Percentiles rank a stretch among this genome's conserved stretches.
Conservation (phyloP, 176 grass and related monocot genomes). For the Oropetium thomaeum region DNA sequence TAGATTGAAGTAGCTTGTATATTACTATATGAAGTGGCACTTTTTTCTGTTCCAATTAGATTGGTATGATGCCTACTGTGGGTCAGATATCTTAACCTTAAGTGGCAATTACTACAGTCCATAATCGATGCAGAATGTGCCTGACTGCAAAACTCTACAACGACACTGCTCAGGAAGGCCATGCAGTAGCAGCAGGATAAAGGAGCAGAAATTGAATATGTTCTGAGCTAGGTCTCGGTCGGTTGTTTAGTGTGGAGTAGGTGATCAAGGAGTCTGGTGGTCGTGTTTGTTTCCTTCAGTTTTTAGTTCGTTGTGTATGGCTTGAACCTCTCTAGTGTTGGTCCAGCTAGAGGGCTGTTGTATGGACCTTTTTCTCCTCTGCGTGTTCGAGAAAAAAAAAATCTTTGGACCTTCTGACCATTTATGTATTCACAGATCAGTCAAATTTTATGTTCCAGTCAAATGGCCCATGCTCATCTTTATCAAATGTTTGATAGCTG, state of each 20-base stretch:
- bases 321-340: too few relatives aligned
- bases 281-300: too few relatives aligned
- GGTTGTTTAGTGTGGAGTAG: too few relatives aligned
- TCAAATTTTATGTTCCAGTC: neutral
- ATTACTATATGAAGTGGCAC: slow-evolving; percentile 1
- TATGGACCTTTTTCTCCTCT: too few relatives aligned
- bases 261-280: too few relatives aligned
- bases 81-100: neutral
- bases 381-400: too few relatives aligned
- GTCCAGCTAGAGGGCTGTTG: too few relatives aligned
- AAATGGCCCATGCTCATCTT: neutral
- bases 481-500: neutral
- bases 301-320: too few relatives aligned
- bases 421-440: neutral
- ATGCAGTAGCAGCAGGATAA: neutral
- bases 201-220: neutral
- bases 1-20: neutral
- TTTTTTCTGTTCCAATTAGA: slow-evolving; percentile 1
- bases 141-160: slow-evolving; percentile 14
- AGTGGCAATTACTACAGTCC: neutral
- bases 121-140: neutral
- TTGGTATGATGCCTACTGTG: neutral
- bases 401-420: neutral
- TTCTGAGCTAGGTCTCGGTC: too few relatives aligned
- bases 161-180: neutral